Percentiles rank a stretch among this genome's conserved stretches.
Evolutionary conservation across 495 filamentous ascomycete species (phyloP).

Genomic region (Chlorociboria aeruginascens): DNA sequence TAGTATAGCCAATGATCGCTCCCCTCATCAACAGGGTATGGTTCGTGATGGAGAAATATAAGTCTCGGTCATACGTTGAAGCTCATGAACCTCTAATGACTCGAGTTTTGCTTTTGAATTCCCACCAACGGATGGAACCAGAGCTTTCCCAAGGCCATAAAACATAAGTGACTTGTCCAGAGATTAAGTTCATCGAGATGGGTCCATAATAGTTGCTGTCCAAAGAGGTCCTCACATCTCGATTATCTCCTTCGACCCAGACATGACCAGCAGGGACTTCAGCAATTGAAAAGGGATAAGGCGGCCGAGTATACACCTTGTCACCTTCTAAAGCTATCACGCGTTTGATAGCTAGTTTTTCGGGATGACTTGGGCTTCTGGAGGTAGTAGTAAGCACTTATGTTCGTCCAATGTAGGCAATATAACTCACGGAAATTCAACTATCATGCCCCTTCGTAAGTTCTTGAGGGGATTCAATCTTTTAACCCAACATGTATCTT

Average conservation of each 20-base stretch:
- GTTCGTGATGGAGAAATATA: neutral
- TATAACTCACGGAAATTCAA: constrained; percentile 35
- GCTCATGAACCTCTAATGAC: constrained; percentile 17
- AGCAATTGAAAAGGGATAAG: constrained; percentile 43
- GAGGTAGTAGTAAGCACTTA: neutral
- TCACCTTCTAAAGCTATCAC: constrained; percentile 62
- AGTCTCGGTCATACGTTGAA: constrained; percentile 9
- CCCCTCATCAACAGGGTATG: neutral
- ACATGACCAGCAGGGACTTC: constrained; percentile 59
- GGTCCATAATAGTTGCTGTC: constrained; percentile 74
- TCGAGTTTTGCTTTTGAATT: constrained; percentile 22
- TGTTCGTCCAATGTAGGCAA: neutral
- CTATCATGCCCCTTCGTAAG: constrained; percentile 40
- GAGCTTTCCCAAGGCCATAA: constrained; percentile 44
- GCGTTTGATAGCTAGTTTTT: constrained; percentile 52
- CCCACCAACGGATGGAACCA: constrained; percentile 40
- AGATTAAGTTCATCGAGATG: constrained; percentile 45
- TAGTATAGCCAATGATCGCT: too few relatives aligned
- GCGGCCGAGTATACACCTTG: constrained; percentile 45
- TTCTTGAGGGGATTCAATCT: constrained; percentile 33
- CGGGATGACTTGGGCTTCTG: constrained; percentile 53
- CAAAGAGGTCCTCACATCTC: constrained; percentile 37
- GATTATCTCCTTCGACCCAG: constrained; percentile 67
- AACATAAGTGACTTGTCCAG: constrained; percentile 49
- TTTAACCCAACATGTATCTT: constrained; percentile 40